Evolutionary conservation across 2,329 filamentous ascomycete genomes (phyloP).

Genomic region (Macrophomina pseudophaseolina): DNA sequence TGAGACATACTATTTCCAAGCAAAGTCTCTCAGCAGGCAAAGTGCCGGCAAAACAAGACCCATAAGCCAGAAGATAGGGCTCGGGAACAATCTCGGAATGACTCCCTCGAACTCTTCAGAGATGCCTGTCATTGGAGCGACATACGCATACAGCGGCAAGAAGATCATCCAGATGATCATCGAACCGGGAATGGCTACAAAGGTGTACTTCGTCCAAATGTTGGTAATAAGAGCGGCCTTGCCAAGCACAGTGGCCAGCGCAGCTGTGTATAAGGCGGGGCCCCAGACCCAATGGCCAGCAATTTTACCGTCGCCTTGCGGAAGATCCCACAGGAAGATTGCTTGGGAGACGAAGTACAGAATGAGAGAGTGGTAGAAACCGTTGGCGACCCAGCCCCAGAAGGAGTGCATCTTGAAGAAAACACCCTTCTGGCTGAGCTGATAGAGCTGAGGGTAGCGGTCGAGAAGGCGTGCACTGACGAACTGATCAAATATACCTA

Average conservation of each 20-base stretch:
- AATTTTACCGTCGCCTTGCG: constrained; percentile 76
- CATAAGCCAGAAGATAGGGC: constrained; percentile 90
- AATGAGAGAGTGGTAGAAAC: constrained; percentile 92
- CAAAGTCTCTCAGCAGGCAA: constrained; percentile 86
- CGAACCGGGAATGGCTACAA: constrained; percentile 92
- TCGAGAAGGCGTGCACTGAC: constrained; percentile 92
- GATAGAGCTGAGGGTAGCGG: constrained; percentile 94
- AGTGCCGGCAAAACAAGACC: constrained; percentile 77
- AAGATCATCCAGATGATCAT: constrained; percentile 92
- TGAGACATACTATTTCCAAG: constrained; percentile 80
- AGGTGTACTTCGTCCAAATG: constrained; percentile 98
- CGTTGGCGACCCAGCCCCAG: constrained; percentile 88
- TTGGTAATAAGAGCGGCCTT: constrained; percentile 95
- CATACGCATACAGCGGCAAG: constrained; percentile 82
- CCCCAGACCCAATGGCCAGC: constrained; percentile 99
- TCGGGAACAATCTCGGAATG: constrained; percentile 78
- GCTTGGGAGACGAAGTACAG: constrained; percentile 85
- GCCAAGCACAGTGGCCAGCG: constrained; percentile 89
- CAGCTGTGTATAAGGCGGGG: constrained; percentile 89
- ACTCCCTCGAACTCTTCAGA: constrained; percentile 86
- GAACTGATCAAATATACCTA: constrained; percentile 97
- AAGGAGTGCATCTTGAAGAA: constrained; percentile 96
- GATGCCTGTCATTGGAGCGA: constrained; percentile 81
- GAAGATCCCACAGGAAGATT: constrained; percentile 82
- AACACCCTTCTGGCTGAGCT: constrained; percentile 86